Evolutionary conservation across 2,329 filamentous ascomycete genomes (phyloP).

Genomic region (Lecanicillium sp.): DNA sequence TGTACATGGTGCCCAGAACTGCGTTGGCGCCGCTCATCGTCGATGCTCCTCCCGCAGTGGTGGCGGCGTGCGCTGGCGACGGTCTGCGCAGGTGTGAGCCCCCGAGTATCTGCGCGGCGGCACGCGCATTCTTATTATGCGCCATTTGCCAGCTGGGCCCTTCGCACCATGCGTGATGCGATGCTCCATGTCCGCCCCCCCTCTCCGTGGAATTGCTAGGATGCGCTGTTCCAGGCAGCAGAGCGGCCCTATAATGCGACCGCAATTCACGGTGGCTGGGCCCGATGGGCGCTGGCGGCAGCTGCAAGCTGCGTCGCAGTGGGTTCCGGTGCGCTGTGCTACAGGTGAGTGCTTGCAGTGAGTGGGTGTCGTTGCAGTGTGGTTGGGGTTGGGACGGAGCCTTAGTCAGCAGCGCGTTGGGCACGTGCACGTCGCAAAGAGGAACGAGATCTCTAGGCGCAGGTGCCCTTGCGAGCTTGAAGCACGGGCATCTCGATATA

Average conservation of each 20-base stretch:
- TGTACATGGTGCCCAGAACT: not conserved
- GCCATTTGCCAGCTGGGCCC: too few species aligned
- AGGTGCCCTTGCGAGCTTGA: not conserved
- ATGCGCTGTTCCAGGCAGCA: slow-evolving; percentile 11
- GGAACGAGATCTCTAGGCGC: not conserved
- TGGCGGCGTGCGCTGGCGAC: not conserved
- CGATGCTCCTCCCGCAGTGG: not conserved
- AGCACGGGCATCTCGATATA: not conserved
- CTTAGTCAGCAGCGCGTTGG: slow-evolving; percentile 33
- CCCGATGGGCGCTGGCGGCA: not conserved
- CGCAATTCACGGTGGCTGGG: slow-evolving; percentile 8
- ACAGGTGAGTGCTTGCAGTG: too few species aligned
- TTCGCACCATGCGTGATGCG: too few species aligned
- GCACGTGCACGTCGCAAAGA: slow-evolving; percentile 23
- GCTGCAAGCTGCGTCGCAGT: too few species aligned
- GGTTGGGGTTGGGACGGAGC: too few species aligned
- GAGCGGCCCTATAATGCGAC: slow-evolving; percentile 5
- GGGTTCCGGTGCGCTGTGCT: not conserved
- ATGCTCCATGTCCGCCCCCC: too few species aligned
- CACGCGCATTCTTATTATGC: slow-evolving; percentile 8
- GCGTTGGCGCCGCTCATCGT: not conserved
- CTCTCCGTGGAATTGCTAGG: too few species aligned
- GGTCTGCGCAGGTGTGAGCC: not conserved
- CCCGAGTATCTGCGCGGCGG: slow-evolving; percentile 1
- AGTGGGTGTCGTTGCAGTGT: too few species aligned